These are phyloP conservation scores for Juglanconis juglandina DNA, from an alignment of 2,329 filamentous ascomycete genomes.

Conservation along the genomic window DNA sequence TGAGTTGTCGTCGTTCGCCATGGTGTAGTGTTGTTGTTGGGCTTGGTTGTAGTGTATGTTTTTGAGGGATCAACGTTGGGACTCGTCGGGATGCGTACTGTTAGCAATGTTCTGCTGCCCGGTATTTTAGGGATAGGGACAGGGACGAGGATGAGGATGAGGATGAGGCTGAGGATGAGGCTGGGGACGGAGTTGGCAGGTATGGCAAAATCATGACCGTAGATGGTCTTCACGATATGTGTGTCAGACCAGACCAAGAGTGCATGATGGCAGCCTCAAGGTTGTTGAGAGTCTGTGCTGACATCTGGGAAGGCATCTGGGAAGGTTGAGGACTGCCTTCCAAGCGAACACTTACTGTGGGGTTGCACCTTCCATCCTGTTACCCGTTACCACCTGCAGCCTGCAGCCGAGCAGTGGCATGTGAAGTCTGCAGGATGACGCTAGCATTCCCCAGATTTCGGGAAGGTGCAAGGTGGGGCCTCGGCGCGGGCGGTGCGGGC, in stretches of 20 bases:
- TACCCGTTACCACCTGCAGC: background rate
- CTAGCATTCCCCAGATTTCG: background rate
- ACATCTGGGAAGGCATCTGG: background rate
- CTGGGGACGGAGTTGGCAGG: background rate
- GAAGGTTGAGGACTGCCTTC: background rate
- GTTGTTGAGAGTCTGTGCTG: background rate
- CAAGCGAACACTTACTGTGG: no score
- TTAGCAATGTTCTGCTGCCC: no score
- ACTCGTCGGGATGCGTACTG: no score
- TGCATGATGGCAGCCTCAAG: background rate
- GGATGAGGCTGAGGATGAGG: no score
- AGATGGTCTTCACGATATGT: background rate
- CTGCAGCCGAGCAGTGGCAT: background rate
- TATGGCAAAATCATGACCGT: background rate
- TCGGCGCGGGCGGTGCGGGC: no score
- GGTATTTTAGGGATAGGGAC: no score
- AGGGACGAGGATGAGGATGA: no score
- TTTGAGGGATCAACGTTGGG: no score
- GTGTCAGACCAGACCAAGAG: background rate
- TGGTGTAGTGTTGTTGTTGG: slow-evolving; percentile 21
- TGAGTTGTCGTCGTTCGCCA: slow-evolving; percentile 30
- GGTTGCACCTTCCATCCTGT: background rate
- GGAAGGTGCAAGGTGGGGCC: background rate
- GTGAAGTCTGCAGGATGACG: slow-evolving; percentile 5
- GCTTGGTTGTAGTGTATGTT: background rate